Evolutionary conservation across 1,284 basidiomycete genomes (phyloP).

Genomic region (Leccinum pallidistipes): DNA sequence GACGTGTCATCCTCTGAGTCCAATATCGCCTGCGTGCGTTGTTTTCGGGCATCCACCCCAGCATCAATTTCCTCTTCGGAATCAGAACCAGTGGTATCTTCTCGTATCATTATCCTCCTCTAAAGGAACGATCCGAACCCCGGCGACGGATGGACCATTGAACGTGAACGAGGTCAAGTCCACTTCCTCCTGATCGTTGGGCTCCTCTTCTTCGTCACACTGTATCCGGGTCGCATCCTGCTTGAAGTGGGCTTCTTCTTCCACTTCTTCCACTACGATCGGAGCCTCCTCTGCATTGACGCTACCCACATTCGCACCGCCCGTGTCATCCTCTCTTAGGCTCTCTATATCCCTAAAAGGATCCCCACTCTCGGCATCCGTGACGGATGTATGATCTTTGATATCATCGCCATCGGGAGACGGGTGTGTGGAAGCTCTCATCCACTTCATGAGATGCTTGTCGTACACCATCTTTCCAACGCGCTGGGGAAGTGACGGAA

Average conservation of each 20-base stretch:
- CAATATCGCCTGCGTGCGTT: conserved; percentile 36
- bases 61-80: conserved; percentile 43
- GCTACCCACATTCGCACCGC: conserved; percentile 16
- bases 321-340: conserved; percentile 58
- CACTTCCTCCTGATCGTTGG: conserved; percentile 60
- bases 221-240: conserved; percentile 52
- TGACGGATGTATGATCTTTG: conserved; percentile 39
- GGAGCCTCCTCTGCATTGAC: conserved; percentile 10
- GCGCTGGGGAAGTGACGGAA: conserved; percentile 70
- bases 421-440: conserved; percentile 52
- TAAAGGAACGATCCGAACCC: conserved; percentile 45
- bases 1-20: conserved; percentile 44
- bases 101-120: conserved; percentile 41
- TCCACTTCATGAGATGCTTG: conserved; percentile 78
- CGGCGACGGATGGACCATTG: conserved; percentile 53
- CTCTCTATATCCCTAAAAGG: conserved; percentile 88
- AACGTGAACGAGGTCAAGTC: conserved; percentile 72
- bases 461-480: conserved; percentile 90
- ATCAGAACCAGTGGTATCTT: conserved; percentile 46
- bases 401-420: conserved; percentile 40
- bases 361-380: conserved; percentile 71
- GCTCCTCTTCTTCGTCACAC: conserved; percentile 43
- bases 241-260: conserved; percentile 34
- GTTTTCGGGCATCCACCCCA: neutral
- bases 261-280: conserved; percentile 18